Conservation (phyloP, 2,329 filamentous ascomycete species). For the Aaosphaeria pasadenensis region DNA sequence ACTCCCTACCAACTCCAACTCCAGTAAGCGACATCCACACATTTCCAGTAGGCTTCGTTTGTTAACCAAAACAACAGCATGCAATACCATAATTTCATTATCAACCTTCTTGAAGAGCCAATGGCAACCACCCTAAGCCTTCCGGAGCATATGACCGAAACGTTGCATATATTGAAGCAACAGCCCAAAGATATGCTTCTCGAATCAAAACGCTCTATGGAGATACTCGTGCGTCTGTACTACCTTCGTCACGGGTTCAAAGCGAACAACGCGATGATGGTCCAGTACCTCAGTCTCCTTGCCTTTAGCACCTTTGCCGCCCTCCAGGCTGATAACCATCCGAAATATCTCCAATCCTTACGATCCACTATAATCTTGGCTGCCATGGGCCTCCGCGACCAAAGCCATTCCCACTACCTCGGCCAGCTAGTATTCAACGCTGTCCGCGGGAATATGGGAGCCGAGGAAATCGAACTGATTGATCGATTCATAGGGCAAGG, state of each 20-base stretch:
- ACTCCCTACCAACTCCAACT: conserved; percentile 9
- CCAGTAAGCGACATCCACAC: conserved; percentile 5
- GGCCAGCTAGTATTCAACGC: background rate
- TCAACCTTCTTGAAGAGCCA: conserved; percentile 1
- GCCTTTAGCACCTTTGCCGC: conserved; percentile 3
- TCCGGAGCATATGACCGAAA: no score
- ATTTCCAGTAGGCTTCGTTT: no score
- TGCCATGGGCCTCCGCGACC: conserved; percentile 7
- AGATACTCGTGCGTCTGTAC: conserved; percentile 5
- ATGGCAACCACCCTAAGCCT: no score
- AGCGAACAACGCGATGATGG: conserved; percentile 6
- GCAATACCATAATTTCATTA: conserved; percentile 8
- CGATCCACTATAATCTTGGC: conserved; percentile 11
- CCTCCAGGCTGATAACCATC: conserved; percentile 2
- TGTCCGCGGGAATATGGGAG: background rate
- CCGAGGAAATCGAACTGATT: background rate
- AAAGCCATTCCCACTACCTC: conserved; percentile 4
- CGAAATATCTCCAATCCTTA: conserved; percentile 3
- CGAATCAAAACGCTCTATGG: conserved; percentile 1
- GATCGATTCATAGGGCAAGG: no score
- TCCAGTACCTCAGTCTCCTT: conserved; percentile 1
- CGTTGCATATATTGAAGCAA: no score
- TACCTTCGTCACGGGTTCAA: conserved; percentile 6
- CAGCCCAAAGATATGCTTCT: background rate
- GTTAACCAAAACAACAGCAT: background rate